A percentile compares a stretch with the other conserved stretches of the same genome.
phyloP scores from a whole-genome alignment of 257 asterid genomes.

The Solanum sejunctum region DNA sequence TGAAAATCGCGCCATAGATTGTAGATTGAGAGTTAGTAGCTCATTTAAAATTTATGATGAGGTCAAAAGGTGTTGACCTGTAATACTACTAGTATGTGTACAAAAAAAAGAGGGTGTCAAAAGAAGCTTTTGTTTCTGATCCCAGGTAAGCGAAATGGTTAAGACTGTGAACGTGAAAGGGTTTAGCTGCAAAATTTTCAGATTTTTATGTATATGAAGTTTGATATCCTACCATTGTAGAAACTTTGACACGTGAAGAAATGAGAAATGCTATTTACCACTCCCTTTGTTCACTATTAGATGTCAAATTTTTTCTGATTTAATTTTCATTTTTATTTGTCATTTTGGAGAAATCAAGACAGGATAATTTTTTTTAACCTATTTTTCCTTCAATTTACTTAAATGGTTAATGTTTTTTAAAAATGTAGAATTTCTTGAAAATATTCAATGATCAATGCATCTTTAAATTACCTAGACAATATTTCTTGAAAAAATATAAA shows the following conservation, averaged over 20 bases:
- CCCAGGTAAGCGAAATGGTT: not conserved
- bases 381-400: too few relatives aligned
- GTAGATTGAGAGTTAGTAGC: conserved; percentile 25
- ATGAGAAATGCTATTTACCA: not conserved
- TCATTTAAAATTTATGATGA: conserved; percentile 2
- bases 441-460: too few relatives aligned
- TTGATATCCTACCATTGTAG: not conserved
- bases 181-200: not conserved
- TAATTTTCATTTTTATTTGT: too few relatives aligned
- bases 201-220: not conserved
- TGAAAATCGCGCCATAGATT: conserved; percentile 37
- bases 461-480: too few relatives aligned
- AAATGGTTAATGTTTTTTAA: too few relatives aligned
- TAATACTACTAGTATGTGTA: not conserved
- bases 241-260: not conserved
- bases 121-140: not conserved
- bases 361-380: too few relatives aligned
- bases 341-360: too few relatives aligned
- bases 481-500: too few relatives aligned
- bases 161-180: not conserved
- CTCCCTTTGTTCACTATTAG: too few relatives aligned
- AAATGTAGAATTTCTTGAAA: too few relatives aligned
- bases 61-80: not conserved
- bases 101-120: not conserved
- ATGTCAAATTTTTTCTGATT: too few relatives aligned